Conservation (phyloP, 805 yeast species). For the Candida lessepsii region DNA sequence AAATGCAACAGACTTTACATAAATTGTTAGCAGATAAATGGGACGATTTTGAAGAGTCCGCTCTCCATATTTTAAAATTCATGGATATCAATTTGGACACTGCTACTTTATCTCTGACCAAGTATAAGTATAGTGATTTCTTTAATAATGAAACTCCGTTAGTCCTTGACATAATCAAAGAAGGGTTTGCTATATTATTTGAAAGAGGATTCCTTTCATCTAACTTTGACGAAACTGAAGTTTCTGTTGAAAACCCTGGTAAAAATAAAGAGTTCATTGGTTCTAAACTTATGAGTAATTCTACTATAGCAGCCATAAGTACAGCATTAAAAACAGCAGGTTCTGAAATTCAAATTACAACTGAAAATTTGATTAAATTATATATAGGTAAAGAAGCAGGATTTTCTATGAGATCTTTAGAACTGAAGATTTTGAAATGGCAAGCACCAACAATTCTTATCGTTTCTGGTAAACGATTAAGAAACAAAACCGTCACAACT, state of each 20-base stretch:
- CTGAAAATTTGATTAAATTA: slow-evolving; percentile 53
- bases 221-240: slow-evolving; percentile 6
- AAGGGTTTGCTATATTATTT: slow-evolving; percentile 21
- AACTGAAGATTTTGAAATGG: slow-evolving; percentile 85
- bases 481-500: slow-evolving; percentile 28
- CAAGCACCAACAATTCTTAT: slow-evolving; percentile 77
- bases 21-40: slow-evolving; percentile 30
- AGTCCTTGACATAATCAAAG: slow-evolving; percentile 13
- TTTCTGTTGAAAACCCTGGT: background rate
- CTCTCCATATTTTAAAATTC: slow-evolving; percentile 48
- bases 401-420: slow-evolving; percentile 84
- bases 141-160: slow-evolving; percentile 6
- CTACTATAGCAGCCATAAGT: slow-evolving; percentile 39
- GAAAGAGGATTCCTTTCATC: slow-evolving; percentile 31
- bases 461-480: slow-evolving; percentile 60
- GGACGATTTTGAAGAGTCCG: slow-evolving; percentile 42
- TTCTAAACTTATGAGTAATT: slow-evolving; percentile 41
- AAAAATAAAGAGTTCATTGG: background rate
- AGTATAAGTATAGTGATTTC: slow-evolving; percentile 20
- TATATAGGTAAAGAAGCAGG: slow-evolving; percentile 77
- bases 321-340: slow-evolving; percentile 24
- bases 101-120: slow-evolving; percentile 3
- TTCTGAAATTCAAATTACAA: slow-evolving; percentile 37
- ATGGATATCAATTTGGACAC: slow-evolving; percentile 40
- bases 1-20: slow-evolving; percentile 26